These are phyloP conservation scores for Penicillium mononematosum DNA, from an alignment of 495 filamentous ascomycete genomes.

Conservation along the genomic window DNA sequence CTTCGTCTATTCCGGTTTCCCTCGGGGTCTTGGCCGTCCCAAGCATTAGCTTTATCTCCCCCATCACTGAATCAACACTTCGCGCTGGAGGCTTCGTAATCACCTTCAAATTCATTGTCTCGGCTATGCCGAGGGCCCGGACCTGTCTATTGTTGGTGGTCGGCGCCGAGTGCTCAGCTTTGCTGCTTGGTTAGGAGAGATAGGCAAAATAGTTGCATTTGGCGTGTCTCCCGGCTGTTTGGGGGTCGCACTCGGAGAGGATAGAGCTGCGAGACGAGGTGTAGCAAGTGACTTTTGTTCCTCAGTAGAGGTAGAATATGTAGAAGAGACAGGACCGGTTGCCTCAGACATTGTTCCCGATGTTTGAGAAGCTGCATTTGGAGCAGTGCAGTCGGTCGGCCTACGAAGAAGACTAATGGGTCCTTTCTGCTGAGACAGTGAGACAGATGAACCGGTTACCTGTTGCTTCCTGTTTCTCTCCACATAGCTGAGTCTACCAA, in stretches of 20 bases:
- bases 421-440: background rate
- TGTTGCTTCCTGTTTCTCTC: background rate
- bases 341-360: background rate
- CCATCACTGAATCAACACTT: constrained; percentile 1
- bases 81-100: background rate
- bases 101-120: background rate
- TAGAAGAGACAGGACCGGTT: background rate
- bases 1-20: too few relatives aligned
- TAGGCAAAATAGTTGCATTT: background rate
- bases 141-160: background rate
- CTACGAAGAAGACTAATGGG: background rate
- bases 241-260: background rate
- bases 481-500: background rate
- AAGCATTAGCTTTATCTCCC: background rate
- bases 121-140: background rate
- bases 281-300: background rate
- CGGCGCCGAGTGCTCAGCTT: background rate
- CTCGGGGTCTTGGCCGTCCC: background rate
- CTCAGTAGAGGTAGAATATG: background rate
- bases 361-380: background rate
- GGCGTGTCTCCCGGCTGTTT: background rate
- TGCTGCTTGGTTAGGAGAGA: background rate
- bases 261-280: background rate
- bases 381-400: background rate
- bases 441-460: background rate